Evolutionary conservation across 805 yeast genomes (phyloP), one percentile per base, ranked within the genome.

Genomic region (Pichia phayaonensis): DNA sequence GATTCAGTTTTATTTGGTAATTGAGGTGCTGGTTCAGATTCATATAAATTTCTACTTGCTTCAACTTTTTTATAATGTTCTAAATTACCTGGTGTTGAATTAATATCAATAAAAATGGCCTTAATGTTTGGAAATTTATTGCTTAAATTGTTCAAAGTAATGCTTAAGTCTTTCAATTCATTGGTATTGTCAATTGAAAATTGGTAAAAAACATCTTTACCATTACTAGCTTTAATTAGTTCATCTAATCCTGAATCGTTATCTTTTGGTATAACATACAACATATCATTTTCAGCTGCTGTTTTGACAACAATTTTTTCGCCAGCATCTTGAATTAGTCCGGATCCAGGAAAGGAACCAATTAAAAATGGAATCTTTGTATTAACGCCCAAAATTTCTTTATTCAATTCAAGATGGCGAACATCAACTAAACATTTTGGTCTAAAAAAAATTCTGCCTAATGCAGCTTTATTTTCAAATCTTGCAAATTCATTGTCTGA

Each of bases 261-360:
- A 56, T 87, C 75, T 2, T 94, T 87, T 3, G 96, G 90, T 48
- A 90, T 80, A 89, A 90, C 85, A 65, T 90, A 95, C 40, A 84
- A 76, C 23, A 81, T 67, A 22, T 69, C 76, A 44, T 84, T 83
- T 45, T 72, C 71, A 26, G 77, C 85, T 12, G 92, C 85, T 6
- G 86, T 86, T 57, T 81, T 71, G 2, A 95, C 84, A 50, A 90
- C 74, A n/a, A 83, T 83, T 49, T 74, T 76, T 64, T 90, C 97
- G 45, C 95, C 97, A 39, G 86, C 94, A 2, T 84, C 84, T 62
- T 90, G 90, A 5, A 96, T 95, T 56, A 90, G 72, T 57, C 80
- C 82, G 27, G 95, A 95, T 45, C 90, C 76, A 0, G 96, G 95
- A 20, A 96, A 86, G 0, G 97, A 95, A n/a, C 94, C 78, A 50